phyloP scores from a whole-genome alignment of 805 yeast species.

The Kockiozyma suomiensis region DNA sequence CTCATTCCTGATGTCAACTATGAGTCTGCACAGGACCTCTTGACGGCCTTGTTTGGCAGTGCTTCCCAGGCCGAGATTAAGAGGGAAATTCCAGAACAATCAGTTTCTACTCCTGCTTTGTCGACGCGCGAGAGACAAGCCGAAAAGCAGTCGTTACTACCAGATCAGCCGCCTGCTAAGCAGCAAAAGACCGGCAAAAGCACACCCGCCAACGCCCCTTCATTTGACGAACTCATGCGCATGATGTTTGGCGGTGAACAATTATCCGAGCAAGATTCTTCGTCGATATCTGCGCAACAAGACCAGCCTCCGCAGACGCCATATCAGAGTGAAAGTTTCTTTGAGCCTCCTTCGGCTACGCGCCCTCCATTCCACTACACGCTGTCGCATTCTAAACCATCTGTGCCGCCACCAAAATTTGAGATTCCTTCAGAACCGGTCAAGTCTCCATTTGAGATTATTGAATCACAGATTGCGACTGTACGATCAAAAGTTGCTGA shows the following conservation, averaged over 20 bases:
- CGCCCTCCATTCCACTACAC: slow-evolving; percentile 32
- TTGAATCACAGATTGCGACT: neutral
- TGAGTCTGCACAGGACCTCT: slow-evolving; percentile 27
- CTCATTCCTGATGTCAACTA: slow-evolving; percentile 30
- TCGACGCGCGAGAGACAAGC: neutral
- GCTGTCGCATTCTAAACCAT: slow-evolving; percentile 10
- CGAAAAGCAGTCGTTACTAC: neutral
- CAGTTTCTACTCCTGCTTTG: neutral
- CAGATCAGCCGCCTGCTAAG: slow-evolving; percentile 3
- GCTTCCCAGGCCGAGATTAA: neutral
- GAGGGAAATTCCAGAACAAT: neutral
- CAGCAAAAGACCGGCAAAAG: neutral
- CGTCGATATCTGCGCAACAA: neutral
- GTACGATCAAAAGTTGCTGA: slow-evolving; percentile 4
- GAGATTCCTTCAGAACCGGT: slow-evolving; percentile 11
- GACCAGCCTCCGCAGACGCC: neutral
- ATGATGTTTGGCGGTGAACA: slow-evolving; percentile 16
- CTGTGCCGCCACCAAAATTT: slow-evolving; percentile 6
- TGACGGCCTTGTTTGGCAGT: slow-evolving; percentile 27
- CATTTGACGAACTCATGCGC: slow-evolving; percentile 13
- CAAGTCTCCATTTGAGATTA: slow-evolving; percentile 9
- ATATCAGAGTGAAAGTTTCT: neutral
- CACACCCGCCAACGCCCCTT: neutral
- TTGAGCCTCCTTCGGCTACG: slow-evolving; percentile 9
- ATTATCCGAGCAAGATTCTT: neutral